phyloP scores from a whole-genome alignment of 345 rosid genomes.

The Syzygium jambos region DNA sequence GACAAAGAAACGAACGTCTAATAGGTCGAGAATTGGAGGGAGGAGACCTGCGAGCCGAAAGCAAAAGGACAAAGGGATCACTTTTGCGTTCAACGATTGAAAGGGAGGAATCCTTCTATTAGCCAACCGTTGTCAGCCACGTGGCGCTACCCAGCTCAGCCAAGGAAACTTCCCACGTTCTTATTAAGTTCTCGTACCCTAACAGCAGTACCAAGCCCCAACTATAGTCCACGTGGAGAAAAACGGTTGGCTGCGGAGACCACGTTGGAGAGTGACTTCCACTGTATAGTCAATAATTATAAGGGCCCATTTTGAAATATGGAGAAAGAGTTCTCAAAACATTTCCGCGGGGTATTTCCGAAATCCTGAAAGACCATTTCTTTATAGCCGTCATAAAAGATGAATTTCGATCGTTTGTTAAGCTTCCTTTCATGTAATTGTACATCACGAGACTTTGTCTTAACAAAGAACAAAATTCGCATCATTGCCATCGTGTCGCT shows the following conservation, averaged over 20 bases:
- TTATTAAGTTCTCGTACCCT: background rate
- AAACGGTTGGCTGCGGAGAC: background rate
- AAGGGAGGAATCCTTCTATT: background rate
- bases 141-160: background rate
- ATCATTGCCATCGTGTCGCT: too few species aligned
- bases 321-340: background rate
- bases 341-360: background rate
- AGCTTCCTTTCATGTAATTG: background rate
- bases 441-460: background rate
- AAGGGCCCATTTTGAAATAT: background rate
- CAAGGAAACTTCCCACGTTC: conserved; percentile 9
- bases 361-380: background rate
- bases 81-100: conserved; percentile 2
- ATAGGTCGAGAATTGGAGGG: background rate
- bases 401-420: background rate
- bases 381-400: background rate
- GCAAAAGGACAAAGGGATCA: conserved; percentile 10
- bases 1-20: background rate
- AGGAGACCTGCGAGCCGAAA: background rate
- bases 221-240: background rate
- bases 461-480: background rate
- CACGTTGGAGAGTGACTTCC: background rate
- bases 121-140: conserved; percentile 1
- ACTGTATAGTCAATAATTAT: background rate
- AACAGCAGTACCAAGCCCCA: conserved; percentile 6